A percentile compares a stretch with the other conserved stretches of the same genome.
Evolutionary conservation across 2,329 filamentous ascomycete genomes (phyloP).

Genomic region (Cercospora zeina): DNA sequence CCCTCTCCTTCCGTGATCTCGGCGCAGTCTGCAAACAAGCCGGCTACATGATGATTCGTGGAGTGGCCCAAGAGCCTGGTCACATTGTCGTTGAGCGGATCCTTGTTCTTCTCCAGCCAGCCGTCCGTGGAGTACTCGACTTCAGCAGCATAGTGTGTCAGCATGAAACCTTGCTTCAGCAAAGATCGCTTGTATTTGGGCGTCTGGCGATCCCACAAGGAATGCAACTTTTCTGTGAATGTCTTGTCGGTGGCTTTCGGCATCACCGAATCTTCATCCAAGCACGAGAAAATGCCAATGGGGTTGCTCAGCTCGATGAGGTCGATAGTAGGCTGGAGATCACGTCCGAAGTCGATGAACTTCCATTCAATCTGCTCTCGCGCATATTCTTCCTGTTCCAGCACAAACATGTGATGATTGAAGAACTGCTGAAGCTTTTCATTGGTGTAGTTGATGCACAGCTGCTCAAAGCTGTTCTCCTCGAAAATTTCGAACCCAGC

Average conservation of each 20-base stretch:
- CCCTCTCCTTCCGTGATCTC: slow-evolving; percentile 73
- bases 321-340: slow-evolving; percentile 95
- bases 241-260: slow-evolving; percentile 96
- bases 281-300: slow-evolving; percentile 96
- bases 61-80: slow-evolving; percentile 84
- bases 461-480: slow-evolving; percentile 95
- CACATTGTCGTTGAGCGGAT: slow-evolving; percentile 94
- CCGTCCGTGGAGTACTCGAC: slow-evolving; percentile 94
- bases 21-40: slow-evolving; percentile 83
- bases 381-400: slow-evolving; percentile 97
- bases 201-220: slow-evolving; percentile 93
- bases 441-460: slow-evolving; percentile 99
- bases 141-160: slow-evolving; percentile 96
- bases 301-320: slow-evolving; percentile 94
- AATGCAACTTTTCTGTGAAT: slow-evolving; percentile 97
- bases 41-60: slow-evolving; percentile 76
- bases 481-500: slow-evolving; percentile 99
- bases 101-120: slow-evolving; percentile 99
- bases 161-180: slow-evolving; percentile 85
- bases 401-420: slow-evolving; percentile 99
- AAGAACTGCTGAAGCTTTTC: slow-evolving; percentile 99
- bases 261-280: slow-evolving; percentile 98
- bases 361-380: slow-evolving; percentile 99
- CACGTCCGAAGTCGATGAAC: slow-evolving; percentile 97
- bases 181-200: slow-evolving; percentile 88